A percentile compares a stretch with the other conserved stretches of the same genome.
Conservation (phyloP, 139 green algal species). For the Coelastrella sp. region DNA sequence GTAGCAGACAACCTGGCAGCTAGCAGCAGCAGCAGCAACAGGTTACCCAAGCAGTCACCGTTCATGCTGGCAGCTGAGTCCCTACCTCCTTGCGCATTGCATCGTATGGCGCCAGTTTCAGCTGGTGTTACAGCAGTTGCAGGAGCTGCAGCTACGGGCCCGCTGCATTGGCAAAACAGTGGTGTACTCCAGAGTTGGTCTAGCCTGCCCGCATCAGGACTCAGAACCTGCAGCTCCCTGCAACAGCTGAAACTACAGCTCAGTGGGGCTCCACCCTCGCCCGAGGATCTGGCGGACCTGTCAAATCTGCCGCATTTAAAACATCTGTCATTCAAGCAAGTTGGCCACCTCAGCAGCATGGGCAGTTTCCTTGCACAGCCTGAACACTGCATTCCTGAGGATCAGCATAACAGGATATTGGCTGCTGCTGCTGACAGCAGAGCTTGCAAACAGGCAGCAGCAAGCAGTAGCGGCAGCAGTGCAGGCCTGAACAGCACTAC, state of each 20-base stretch:
- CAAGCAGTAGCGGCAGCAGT: constrained; percentile 10
- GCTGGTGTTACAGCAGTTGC: background rate
- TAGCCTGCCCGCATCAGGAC: constrained; percentile 32
- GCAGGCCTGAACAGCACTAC: background rate
- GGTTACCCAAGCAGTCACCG: background rate
- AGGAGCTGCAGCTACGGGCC: background rate
- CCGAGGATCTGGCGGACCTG: constrained; percentile 11
- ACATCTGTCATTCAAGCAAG: constrained; percentile 40
- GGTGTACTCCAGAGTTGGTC: background rate
- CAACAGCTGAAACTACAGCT: constrained; percentile 35
- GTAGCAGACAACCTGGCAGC: background rate
- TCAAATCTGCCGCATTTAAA: background rate
- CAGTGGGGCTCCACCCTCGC: constrained; percentile 20
- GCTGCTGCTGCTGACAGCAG: background rate
- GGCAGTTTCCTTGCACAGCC: too few species aligned
- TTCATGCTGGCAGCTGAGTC: background rate
- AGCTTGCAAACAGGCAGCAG: background rate
- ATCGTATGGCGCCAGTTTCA: background rate
- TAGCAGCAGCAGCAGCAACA: background rate
- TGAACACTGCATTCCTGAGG: background rate
- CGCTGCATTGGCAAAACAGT: background rate
- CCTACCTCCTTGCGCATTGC: background rate
- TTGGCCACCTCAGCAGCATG: background rate
- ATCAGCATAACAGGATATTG: background rate
- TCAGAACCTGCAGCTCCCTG: constrained; percentile 37